Evolutionary conservation across 495 filamentous ascomycete species (phyloP), one percentile per base, ranked within the genome.

Genomic region (Aspergillus panamensis): DNA sequence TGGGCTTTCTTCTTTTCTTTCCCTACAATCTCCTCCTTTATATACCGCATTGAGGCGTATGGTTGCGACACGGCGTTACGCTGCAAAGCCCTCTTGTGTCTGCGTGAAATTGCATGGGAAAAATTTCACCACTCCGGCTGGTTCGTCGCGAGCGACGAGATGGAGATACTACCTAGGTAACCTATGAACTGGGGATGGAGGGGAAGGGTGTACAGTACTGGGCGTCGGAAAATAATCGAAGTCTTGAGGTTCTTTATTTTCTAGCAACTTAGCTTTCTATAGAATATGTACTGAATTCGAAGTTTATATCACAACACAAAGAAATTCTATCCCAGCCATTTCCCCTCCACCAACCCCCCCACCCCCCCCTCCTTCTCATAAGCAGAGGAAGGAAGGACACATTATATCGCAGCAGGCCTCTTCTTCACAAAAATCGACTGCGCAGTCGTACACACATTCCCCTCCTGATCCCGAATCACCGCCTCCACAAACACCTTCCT

Each of bases 21-120:
- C 39, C 45, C 42, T 48, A 25, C 56, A 53, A 47, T 55, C 47
- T 60, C 43, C 52, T 52, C 43, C 63, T 63, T 67, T 62, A 74
- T 74, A 74, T 70, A 73, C 68, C 70, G 67, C 71, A 73, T 75
- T 62, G 64, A 62, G 74, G 74, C 74, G 73, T 75, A 69, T 61
- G 74, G 74, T 66, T 69, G 64, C 63, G 64, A 68, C 25, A 25
- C 25, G 25, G 25, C 25, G 2, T 68, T 58, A 55, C 57, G 65
- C 50, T 65, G 64, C 68, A 68, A 67, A 69, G 59, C 52, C 62
- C 31, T 57, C 56, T 44, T 62, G 59, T 63, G 63, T 64, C 55
- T 68, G 63, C 63, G 60, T 55, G 69, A 55, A 63, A 60, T 67
- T 66, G 60, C 64, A 69, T 68, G 60, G 60, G 45, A 59, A 31